Evolutionary conservation across 495 filamentous ascomycete species (phyloP).

Genomic region (Thermothielavioides terrestris): DNA sequence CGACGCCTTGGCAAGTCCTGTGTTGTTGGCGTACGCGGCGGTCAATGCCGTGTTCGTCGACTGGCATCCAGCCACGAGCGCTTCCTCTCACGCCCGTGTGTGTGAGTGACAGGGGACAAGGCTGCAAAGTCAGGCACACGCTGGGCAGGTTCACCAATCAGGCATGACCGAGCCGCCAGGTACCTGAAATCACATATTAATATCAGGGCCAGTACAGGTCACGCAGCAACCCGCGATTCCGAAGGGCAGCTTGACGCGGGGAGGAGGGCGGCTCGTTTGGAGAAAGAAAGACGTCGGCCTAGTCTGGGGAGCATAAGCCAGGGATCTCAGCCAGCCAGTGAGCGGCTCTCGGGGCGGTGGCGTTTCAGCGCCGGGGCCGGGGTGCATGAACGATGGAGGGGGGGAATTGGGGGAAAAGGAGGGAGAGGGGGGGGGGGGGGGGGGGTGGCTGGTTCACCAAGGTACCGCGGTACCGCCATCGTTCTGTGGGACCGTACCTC

Average conservation of each 20-base stretch:
- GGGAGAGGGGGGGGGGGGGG: too few species aligned
- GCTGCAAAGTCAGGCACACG: slow-evolving; percentile 25
- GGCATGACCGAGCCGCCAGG: slow-evolving; percentile 20
- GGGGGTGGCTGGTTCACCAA: too few species aligned
- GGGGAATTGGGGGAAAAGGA: not conserved
- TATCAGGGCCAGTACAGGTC: slow-evolving; percentile 23
- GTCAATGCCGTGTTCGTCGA: slow-evolving; percentile 30
- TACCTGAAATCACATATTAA: slow-evolving; percentile 31
- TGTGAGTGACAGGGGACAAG: slow-evolving; percentile 16
- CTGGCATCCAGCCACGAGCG: slow-evolving; percentile 9
- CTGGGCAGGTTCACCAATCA: slow-evolving; percentile 20
- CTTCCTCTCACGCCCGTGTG: too few species aligned
- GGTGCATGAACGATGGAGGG: slow-evolving; percentile 17
- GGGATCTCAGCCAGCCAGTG: not conserved
- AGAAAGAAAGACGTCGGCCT: slow-evolving; percentile 12
- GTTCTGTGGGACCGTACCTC: too few species aligned
- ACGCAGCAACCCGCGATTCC: slow-evolving; percentile 13
- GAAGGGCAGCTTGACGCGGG: slow-evolving; percentile 12
- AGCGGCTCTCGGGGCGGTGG: slow-evolving; percentile 8
- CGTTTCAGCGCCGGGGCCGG: slow-evolving; percentile 27
- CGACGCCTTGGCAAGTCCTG: not conserved
- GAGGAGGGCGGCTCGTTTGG: slow-evolving; percentile 17
- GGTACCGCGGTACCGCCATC: not conserved
- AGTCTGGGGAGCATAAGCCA: slow-evolving; percentile 13
- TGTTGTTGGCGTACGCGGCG: not conserved